phyloP scores from a whole-genome alignment of 495 filamentous ascomycete genomes.

The Cairneyella variabilis region DNA sequence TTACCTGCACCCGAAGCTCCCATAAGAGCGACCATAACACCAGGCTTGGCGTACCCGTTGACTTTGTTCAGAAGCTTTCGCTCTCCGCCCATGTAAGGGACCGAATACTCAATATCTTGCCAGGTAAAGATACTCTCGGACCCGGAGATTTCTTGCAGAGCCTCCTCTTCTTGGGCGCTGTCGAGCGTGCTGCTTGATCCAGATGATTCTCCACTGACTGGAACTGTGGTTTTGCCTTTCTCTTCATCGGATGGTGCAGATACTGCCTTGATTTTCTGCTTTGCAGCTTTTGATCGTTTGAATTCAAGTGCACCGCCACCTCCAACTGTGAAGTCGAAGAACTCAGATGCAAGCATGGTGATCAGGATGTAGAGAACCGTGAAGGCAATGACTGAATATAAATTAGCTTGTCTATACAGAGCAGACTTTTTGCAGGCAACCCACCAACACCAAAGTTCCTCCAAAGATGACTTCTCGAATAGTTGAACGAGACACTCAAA shows the following conservation, averaged over 20 bases:
- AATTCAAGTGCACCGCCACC: constrained; percentile 32
- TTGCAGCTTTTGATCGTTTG: constrained; percentile 60
- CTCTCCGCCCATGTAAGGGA: constrained; percentile 67
- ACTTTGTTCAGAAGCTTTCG: constrained; percentile 65
- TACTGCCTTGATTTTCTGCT: constrained; percentile 43
- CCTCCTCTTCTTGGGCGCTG: constrained; percentile 47
- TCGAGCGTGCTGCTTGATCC: constrained; percentile 10
- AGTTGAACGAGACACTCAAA: constrained; percentile 50
- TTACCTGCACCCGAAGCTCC: constrained; percentile 84
- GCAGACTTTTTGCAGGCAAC: no score
- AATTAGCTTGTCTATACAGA: no score
- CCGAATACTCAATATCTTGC: constrained; percentile 66
- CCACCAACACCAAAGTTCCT: constrained; percentile 78
- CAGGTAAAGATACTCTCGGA: constrained; percentile 65
- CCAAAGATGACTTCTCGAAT: constrained; percentile 66
- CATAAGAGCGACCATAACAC: constrained; percentile 71
- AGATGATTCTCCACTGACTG: constrained; percentile 20
- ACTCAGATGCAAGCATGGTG: constrained; percentile 57
- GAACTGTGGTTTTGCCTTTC: constrained; percentile 30
- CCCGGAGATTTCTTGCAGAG: constrained; percentile 48
- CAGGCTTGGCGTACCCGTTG: constrained; percentile 71
- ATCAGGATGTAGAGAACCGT: constrained; percentile 64
- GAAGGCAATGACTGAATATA: constrained; percentile 57
- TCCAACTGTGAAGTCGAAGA: constrained; percentile 41
- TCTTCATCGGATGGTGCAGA: constrained; percentile 43